Evolutionary conservation across 345 rosid species (phyloP).

Genomic region (Cardiospermum halicacabum): DNA sequence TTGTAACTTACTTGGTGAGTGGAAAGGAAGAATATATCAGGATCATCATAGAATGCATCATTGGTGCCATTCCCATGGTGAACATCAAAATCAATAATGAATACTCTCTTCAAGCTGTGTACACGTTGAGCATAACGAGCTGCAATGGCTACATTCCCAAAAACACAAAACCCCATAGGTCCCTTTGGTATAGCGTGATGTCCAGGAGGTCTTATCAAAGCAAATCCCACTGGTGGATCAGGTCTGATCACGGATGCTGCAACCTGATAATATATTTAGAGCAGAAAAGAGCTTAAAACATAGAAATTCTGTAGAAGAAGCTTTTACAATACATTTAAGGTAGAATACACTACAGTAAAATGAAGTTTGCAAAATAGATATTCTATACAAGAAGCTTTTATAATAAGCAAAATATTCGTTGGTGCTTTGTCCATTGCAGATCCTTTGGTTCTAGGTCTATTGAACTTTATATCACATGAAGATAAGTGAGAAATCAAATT

Average conservation of each 20-base stretch:
- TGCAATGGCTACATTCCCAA: slow-evolving; percentile 88
- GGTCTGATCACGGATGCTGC: slow-evolving; percentile 49
- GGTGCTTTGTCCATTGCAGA: neutral
- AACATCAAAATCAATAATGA: slow-evolving; percentile 91
- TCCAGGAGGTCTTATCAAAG: slow-evolving; percentile 93
- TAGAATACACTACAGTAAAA: no score
- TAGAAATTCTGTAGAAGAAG: neutral
- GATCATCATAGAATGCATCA: slow-evolving; percentile 82
- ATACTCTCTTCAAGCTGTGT: slow-evolving; percentile 65
- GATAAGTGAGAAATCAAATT: neutral
- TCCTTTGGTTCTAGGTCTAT: neutral
- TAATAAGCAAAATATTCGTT: neutral
- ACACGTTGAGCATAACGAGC: slow-evolving; percentile 82
- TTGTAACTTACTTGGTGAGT: slow-evolving; percentile 70
- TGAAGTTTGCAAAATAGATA: neutral
- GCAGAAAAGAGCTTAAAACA: neutral
- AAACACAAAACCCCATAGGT: slow-evolving; percentile 96
- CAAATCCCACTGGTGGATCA: slow-evolving; percentile 76
- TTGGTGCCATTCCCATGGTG: slow-evolving; percentile 96
- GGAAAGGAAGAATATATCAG: slow-evolving; percentile 86
- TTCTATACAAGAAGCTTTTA: neutral
- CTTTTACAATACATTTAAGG: no score
- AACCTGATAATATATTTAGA: slow-evolving; percentile 42
- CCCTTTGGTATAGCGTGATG: slow-evolving; percentile 94
- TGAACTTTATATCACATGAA: neutral